Percentiles rank a stretch among this genome's conserved stretches.
Conservation (phyloP, 495 filamentous ascomycete genomes). For the Xylaria bambusicola region DNA sequence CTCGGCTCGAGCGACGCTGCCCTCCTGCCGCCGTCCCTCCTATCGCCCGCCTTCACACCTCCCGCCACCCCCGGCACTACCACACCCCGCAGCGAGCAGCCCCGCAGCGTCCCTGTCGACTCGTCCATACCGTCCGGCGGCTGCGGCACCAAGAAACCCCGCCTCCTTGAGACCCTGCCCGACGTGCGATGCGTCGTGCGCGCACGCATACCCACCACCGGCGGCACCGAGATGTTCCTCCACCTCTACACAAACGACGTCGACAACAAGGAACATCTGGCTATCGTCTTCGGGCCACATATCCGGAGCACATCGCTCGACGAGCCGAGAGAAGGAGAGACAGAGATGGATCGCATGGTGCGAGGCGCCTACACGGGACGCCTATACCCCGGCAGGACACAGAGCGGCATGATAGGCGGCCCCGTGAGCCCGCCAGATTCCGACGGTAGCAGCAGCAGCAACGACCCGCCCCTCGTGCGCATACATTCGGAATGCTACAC, state of each 20-base stretch:
- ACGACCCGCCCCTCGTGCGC: conserved; percentile 68
- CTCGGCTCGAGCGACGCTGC: background rate
- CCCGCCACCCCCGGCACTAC: conserved; percentile 72
- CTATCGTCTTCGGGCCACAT: conserved; percentile 90
- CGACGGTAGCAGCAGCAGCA: conserved; percentile 11
- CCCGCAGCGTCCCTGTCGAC: conserved; percentile 57
- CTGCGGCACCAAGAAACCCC: conserved; percentile 60
- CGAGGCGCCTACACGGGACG: conserved; percentile 88
- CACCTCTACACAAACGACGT: conserved; percentile 91
- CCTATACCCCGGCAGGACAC: conserved; percentile 81
- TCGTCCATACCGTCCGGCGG: conserved; percentile 50
- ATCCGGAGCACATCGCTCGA: conserved; percentile 84
- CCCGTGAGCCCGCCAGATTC: conserved; percentile 22
- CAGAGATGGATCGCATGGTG: conserved; percentile 94
- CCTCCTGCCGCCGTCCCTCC: conserved; percentile 49
- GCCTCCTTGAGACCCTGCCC: conserved; percentile 68
- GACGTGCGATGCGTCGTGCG: conserved; percentile 79
- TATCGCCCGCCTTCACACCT: conserved; percentile 79
- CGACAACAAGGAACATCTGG: conserved; percentile 94
- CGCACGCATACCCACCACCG: conserved; percentile 82
- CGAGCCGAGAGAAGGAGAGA: conserved; percentile 79
- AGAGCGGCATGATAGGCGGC: conserved; percentile 52
- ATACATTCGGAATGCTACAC: conserved; percentile 99
- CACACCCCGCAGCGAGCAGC: conserved; percentile 45
- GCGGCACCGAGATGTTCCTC: conserved; percentile 92